Evolutionary conservation across 176 grass and related monocot species (phyloP), one percentile per base, ranked within the genome.

Genomic region (Guadua angustifolia): DNA sequence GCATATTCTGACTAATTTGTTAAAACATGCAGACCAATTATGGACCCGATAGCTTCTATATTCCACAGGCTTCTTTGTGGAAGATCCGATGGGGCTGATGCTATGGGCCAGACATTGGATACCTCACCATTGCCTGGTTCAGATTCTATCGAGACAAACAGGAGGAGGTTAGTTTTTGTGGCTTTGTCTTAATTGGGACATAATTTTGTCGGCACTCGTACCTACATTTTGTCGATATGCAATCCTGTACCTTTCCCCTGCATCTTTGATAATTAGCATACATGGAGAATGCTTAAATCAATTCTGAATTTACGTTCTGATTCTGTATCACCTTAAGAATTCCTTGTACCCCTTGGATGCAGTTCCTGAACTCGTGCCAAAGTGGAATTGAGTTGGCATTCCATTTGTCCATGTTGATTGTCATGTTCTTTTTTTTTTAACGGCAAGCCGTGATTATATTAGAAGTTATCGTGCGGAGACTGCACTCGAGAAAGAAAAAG

Each of bases 61-160:
- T 92, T 95, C 51, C 87, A 99, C 83, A 85, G 67, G 84, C 50
- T 94, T 66, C 88, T 99, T 79, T 99, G 96, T 90, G 96, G 96
- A 88, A 95, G 88, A 93, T 88, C 79, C 33, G 86, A 89, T 84
- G 92, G 72, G 71, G 66, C 24, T 87, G 91, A 95, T 44, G 33
- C 58, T 66, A 87, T 89, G 89, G 93, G 78, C n/a, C 75, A 94
- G 68, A 64, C 83, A 61, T 75, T 89, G 72, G 93, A 92, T 89
- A 89, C 74, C 35, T 86, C 88, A 17, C 78, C 93, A 52, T 86
- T 99, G 78, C 93, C 96, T 39, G 91, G 95, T 85, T 93, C 91
- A 74, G 96, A 95, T 86, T 86, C 90, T 53, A 89, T 92, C 50
- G 96, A 99, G 83, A 91, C 96, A 78, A 89, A 87, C 80, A 92